These are phyloP conservation scores for Talaromyces nanjingensis DNA, from an alignment of 495 filamentous ascomycete genomes.

Conservation along the genomic window DNA sequence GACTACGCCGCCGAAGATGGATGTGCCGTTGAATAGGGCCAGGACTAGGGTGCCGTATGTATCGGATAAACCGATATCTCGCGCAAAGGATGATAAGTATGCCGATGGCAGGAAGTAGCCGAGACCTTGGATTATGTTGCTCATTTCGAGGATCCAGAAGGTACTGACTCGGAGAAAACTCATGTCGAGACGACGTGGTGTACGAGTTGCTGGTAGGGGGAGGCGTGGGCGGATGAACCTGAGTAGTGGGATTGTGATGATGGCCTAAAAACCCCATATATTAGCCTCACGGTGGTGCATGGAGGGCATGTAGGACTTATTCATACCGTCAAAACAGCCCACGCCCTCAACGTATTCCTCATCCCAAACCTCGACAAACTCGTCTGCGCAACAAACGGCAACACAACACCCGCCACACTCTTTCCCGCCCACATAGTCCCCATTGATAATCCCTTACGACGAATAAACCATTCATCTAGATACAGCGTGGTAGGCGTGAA, in stretches of 20 bases:
- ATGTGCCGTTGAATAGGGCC: conserved; percentile 50
- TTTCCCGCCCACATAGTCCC: conserved; percentile 53
- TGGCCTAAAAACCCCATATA: too few relatives aligned
- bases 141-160: conserved; percentile 50
- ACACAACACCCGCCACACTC: conserved; percentile 35
- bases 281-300: too few relatives aligned
- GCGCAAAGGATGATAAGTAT: conserved; percentile 58
- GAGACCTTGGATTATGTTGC: conserved; percentile 54
- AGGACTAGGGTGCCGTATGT: conserved; percentile 44
- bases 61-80: conserved; percentile 34
- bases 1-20: conserved; percentile 49
- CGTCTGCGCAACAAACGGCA: conserved; percentile 48
- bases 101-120: conserved; percentile 63
- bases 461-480: conserved; percentile 53
- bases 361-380: conserved; percentile 48
- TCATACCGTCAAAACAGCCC: conserved; percentile 38
- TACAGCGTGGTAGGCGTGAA: conserved; percentile 46
- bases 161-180: conserved; percentile 38
- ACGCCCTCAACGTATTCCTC: conserved; percentile 47
- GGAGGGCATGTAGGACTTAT: too few relatives aligned
- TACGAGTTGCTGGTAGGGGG: neutral
- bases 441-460: conserved; percentile 44
- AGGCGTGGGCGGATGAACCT: too few relatives aligned
- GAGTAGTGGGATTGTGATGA: too few relatives aligned
- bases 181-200: conserved; percentile 33